These are phyloP conservation scores for Coemansia aciculifera DNA, from an alignment of 192 early-diverging fungal genomes.

Conservation along the genomic window DNA sequence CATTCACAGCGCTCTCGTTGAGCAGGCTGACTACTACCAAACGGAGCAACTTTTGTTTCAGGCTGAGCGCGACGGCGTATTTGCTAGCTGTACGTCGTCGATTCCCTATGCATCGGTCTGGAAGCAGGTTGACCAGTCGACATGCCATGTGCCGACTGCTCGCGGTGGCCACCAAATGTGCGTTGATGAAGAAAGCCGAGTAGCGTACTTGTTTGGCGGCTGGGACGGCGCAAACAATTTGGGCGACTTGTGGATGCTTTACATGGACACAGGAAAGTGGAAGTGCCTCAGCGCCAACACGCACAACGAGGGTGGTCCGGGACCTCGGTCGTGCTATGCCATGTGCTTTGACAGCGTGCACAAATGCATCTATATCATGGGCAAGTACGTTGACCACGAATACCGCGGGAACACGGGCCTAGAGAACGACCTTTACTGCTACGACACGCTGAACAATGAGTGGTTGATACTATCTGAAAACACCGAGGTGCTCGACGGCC, in stretches of 20 bases:
- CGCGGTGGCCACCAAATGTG: slow-evolving; percentile 98
- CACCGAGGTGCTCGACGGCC: slow-evolving; percentile 83
- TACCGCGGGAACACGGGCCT: slow-evolving; percentile 64
- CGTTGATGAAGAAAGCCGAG: slow-evolving; percentile 71
- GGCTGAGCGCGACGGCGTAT: slow-evolving; percentile 65
- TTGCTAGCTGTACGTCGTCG: slow-evolving; percentile 68
- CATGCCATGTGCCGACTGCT: slow-evolving; percentile 55
- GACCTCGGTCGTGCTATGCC: slow-evolving; percentile 88
- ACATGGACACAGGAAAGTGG: slow-evolving; percentile 67
- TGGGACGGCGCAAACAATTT: slow-evolving; percentile 90
- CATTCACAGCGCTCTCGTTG: slow-evolving; percentile 67
- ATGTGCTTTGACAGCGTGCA: slow-evolving; percentile 82
- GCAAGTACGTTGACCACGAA: slow-evolving; percentile 85
- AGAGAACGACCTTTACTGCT: slow-evolving; percentile 88
- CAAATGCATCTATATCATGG: slow-evolving; percentile 78
- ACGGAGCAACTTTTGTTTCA: slow-evolving; percentile 72
- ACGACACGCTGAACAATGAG: slow-evolving; percentile 64
- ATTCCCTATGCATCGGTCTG: slow-evolving; percentile 74
- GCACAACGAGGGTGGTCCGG: slow-evolving; percentile 73
- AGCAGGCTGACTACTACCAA: slow-evolving; percentile 69
- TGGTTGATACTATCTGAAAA: slow-evolving; percentile 78
- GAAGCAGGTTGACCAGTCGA: slow-evolving; percentile 37
- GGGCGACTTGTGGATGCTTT: slow-evolving; percentile 86
- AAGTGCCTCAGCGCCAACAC: slow-evolving; percentile 77
- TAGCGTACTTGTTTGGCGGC: slow-evolving; percentile 89